phyloP scores from a whole-genome alignment of 2,329 filamentous ascomycete species.

The Fusarium temperatum region DNA sequence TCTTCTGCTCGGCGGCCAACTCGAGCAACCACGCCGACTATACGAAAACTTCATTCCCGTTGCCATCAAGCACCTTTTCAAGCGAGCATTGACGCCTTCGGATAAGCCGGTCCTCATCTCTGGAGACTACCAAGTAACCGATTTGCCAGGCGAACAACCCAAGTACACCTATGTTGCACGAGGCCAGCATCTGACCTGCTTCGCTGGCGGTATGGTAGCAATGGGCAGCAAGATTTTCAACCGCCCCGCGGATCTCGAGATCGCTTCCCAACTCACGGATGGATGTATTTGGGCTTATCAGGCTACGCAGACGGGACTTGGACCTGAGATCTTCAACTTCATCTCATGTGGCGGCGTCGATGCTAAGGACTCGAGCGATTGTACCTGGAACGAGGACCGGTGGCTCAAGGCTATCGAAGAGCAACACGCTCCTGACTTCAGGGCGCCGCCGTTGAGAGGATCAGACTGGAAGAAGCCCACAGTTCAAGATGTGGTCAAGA shows the following conservation, averaged over 20 bases:
- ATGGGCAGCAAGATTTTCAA: conserved; percentile 68
- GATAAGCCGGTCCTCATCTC: conserved; percentile 68
- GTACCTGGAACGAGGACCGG: conserved; percentile 45
- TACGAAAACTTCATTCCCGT: conserved; percentile 52
- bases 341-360: conserved; percentile 51
- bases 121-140: conserved; percentile 57
- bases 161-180: conserved; percentile 49
- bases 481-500: conserved; percentile 35
- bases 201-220: conserved; percentile 73
- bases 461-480: conserved; percentile 40
- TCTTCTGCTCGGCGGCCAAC: conserved; percentile 69
- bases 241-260: conserved; percentile 62
- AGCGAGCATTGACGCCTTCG: conserved; percentile 69
- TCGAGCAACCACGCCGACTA: conserved; percentile 43
- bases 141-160: conserved; percentile 30
- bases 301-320: conserved; percentile 65
- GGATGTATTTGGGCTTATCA: conserved; percentile 73
- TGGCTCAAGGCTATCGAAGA: conserved; percentile 43
- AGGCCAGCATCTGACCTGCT: conserved; percentile 70
- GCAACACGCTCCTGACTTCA: conserved; percentile 38
- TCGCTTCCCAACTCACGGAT: conserved; percentile 67
- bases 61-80: conserved; percentile 70
- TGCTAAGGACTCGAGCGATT: conserved; percentile 45
- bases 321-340: conserved; percentile 64
- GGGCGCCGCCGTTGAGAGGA: conserved; percentile 30